Evolutionary conservation across 2,329 filamentous ascomycete species (phyloP).

Genomic region (Monosporascus ibericus): DNA sequence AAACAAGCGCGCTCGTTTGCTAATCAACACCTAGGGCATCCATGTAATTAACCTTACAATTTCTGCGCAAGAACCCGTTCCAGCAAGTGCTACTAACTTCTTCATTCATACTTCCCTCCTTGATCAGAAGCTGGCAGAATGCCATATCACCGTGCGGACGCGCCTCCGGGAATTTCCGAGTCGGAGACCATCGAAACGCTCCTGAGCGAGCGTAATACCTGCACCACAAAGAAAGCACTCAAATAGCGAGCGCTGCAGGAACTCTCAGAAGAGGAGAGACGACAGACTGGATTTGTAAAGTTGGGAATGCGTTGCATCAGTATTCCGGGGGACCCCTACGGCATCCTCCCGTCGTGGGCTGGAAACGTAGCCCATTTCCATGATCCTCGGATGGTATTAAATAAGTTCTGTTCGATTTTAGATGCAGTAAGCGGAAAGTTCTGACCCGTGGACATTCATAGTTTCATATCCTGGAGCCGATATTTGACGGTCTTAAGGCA

Average conservation of each 20-base stretch:
- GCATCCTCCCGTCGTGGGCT: slow-evolving; percentile 5
- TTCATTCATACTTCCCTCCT: too few species aligned
- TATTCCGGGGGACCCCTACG: slow-evolving; percentile 5
- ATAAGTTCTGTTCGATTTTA: too few species aligned
- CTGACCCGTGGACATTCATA: neutral
- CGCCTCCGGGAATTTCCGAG: slow-evolving; percentile 1
- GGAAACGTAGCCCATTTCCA: slow-evolving; percentile 6
- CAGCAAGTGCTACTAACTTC: too few species aligned
- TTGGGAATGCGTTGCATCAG: slow-evolving; percentile 1
- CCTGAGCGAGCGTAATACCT: slow-evolving; percentile 1
- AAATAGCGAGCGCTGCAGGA: slow-evolving; percentile 1
- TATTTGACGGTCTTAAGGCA: neutral
- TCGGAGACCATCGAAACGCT: slow-evolving; percentile 5
- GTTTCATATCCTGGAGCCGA: neutral
- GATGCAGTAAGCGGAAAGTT: neutral
- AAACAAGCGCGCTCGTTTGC: too few species aligned
- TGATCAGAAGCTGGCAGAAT: too few species aligned
- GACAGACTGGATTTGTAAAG: neutral
- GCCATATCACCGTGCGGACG: neutral
- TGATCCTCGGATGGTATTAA: slow-evolving; percentile 3
- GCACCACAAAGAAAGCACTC: neutral
- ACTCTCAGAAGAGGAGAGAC: slow-evolving; percentile 1
- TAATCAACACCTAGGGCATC: too few species aligned
- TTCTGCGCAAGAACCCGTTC: too few species aligned
- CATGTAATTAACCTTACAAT: too few species aligned